Evolutionary conservation across 2,329 filamentous ascomycete genomes (phyloP).

Genomic region (Sporothrix brasiliensis): DNA sequence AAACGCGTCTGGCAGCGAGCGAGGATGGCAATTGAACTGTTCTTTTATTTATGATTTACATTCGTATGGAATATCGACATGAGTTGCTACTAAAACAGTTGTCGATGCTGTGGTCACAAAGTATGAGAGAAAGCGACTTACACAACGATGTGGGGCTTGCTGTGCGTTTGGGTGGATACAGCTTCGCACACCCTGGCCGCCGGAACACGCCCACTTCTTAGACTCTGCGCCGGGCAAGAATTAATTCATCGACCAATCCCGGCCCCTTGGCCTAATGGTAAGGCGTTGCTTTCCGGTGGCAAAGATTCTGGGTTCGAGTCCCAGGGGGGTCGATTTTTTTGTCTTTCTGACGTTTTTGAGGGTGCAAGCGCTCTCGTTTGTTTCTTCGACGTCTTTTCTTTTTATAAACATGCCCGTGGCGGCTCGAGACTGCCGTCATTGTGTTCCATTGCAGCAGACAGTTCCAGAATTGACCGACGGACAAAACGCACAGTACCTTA

Average conservation of each 20-base stretch:
- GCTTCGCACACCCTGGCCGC: neutral
- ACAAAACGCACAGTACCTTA: no score
- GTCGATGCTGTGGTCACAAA: no score
- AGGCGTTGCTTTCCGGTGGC: constrained; percentile 38
- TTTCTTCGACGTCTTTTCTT: neutral
- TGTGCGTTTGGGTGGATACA: neutral
- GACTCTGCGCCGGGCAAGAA: neutral
- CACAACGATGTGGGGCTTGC: neutral
- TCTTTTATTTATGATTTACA: neutral
- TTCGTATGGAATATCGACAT: neutral
- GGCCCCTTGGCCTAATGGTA: constrained; percentile 38
- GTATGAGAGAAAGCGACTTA: neutral
- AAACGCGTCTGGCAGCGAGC: neutral
- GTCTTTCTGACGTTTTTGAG: constrained; percentile 7
- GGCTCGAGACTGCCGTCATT: no score
- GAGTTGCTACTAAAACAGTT: no score
- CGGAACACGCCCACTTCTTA: neutral
- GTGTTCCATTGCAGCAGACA: no score
- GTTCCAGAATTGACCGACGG: no score
- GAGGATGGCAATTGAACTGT: neutral
- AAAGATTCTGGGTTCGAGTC: constrained; percentile 39
- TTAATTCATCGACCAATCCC: constrained; percentile 12
- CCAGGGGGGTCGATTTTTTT: constrained; percentile 41
- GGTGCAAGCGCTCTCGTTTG: neutral
- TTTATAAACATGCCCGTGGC: neutral